Evolutionary conservation across 1,284 basidiomycete genomes (phyloP).

Genomic region (Termitomyces sp.): DNA sequence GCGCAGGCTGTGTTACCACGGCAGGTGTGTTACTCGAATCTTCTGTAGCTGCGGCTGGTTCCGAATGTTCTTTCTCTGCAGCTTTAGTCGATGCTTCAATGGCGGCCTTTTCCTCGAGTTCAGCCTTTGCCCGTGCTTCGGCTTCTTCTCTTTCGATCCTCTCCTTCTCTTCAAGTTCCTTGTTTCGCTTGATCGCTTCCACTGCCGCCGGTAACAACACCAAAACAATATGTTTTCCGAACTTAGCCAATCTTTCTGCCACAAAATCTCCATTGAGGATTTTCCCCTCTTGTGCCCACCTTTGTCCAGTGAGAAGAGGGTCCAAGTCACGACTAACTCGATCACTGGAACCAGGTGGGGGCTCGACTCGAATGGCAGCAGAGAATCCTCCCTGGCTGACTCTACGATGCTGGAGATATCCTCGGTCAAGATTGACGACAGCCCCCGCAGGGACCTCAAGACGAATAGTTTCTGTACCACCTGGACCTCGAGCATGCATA

Average conservation of each 20-base stretch:
- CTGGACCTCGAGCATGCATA: slow-evolving; percentile 49
- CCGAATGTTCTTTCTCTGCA: background rate
- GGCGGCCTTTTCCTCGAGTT: slow-evolving; percentile 26
- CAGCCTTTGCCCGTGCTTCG: slow-evolving; percentile 28
- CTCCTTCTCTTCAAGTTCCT: slow-evolving; percentile 27
- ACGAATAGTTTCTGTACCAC: slow-evolving; percentile 60
- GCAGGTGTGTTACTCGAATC: background rate
- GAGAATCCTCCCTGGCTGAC: slow-evolving; percentile 43
- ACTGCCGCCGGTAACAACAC: slow-evolving; percentile 80
- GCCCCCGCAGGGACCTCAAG: slow-evolving; percentile 66
- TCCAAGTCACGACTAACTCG: slow-evolving; percentile 60
- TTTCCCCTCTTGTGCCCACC: slow-evolving; percentile 89
- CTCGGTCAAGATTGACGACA: slow-evolving; percentile 52
- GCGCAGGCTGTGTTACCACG: slow-evolving; percentile 14
- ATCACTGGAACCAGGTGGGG: slow-evolving; percentile 43
- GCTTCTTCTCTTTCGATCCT: slow-evolving; percentile 25
- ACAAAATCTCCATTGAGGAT: slow-evolving; percentile 75
- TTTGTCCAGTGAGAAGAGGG: slow-evolving; percentile 78
- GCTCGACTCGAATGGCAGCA: slow-evolving; percentile 58
- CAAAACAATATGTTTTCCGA: slow-evolving; percentile 73
- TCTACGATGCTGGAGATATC: slow-evolving; percentile 42
- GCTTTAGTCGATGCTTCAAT: slow-evolving; percentile 25
- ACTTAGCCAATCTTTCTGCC: slow-evolving; percentile 59
- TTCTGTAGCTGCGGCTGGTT: background rate
- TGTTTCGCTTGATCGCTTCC: slow-evolving; percentile 53